Conservation (phyloP, 78 protist genomes). For the Pelomyxa schiedti region DNA sequence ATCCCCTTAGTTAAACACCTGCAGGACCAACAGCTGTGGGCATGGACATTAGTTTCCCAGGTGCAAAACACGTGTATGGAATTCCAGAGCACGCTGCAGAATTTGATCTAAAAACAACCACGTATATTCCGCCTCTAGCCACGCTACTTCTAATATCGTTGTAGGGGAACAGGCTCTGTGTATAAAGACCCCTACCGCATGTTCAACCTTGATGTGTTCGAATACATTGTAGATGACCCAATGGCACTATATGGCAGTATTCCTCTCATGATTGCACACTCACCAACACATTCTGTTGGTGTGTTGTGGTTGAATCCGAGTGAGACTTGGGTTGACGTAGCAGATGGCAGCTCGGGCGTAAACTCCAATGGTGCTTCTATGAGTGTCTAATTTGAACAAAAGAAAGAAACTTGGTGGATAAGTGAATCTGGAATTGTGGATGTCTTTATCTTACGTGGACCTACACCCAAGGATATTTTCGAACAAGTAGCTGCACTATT, state of each 20-base stretch:
- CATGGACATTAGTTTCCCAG: conserved; percentile 58
- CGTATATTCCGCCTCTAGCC: too few species aligned
- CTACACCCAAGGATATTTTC: conserved; percentile 37
- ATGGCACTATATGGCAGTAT: conserved; percentile 88
- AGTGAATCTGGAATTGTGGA: conserved; percentile 85
- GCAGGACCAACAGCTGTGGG: conserved; percentile 57
- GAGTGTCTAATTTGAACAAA: too few species aligned
- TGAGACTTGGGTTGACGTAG: conserved; percentile 84
- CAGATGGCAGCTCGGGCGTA: background rate
- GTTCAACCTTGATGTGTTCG: conserved; percentile 90
- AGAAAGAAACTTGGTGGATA: conserved; percentile 70
- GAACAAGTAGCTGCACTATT: conserved; percentile 66
- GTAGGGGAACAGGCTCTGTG: too few species aligned
- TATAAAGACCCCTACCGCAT: conserved; percentile 83
- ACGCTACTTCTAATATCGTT: too few species aligned
- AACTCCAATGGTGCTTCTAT: too few species aligned
- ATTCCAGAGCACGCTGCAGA: conserved; percentile 81
- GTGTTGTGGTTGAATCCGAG: conserved; percentile 88
- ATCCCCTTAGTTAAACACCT: too few species aligned
- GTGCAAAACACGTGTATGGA: conserved; percentile 65
- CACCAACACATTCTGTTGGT: conserved; percentile 24
- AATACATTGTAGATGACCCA: conserved; percentile 78
- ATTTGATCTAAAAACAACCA: conserved; percentile 46
- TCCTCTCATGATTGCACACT: conserved; percentile 68
- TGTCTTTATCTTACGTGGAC: conserved; percentile 75